Evolutionary conservation across 768 basidiomycete species (phyloP).

Genomic region (Amanita fuliginea): DNA sequence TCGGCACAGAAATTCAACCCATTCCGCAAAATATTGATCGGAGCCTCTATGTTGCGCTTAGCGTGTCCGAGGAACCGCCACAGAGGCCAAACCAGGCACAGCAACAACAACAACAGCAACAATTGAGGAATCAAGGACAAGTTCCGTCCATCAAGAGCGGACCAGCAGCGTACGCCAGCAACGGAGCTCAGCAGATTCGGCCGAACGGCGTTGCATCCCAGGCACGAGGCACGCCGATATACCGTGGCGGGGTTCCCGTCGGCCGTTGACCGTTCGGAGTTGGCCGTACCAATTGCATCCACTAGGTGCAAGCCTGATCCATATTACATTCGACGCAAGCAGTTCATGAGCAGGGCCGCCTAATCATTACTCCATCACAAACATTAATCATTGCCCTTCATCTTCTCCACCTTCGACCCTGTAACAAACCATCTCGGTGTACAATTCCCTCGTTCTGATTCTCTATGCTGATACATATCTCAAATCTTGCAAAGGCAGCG

Average conservation of each 20-base stretch:
- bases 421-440: neutral
- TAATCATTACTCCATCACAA: constrained; percentile 1
- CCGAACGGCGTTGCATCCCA: constrained; percentile 13
- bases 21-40: constrained; percentile 90
- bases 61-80: constrained; percentile 31
- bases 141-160: constrained; percentile 4
- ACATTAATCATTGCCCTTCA: neutral
- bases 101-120: constrained; percentile 14
- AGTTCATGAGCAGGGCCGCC: neutral
- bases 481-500: neutral
- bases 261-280: constrained; percentile 18
- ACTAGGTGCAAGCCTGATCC: neutral
- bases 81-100: constrained; percentile 20
- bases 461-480: neutral
- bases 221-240: constrained; percentile 19
- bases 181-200: constrained; percentile 18
- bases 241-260: constrained; percentile 27
- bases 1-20: constrained; percentile 95
- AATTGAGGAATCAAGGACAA: constrained; percentile 10
- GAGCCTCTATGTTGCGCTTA: constrained; percentile 85
- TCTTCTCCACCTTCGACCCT: neutral
- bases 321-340: constrained; percentile 1
- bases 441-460: neutral
- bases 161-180: constrained; percentile 26
- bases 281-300: neutral